Base-by-base conservation (phyloP, 495 filamentous ascomycete species). In the Podospora anserina region DNA sequence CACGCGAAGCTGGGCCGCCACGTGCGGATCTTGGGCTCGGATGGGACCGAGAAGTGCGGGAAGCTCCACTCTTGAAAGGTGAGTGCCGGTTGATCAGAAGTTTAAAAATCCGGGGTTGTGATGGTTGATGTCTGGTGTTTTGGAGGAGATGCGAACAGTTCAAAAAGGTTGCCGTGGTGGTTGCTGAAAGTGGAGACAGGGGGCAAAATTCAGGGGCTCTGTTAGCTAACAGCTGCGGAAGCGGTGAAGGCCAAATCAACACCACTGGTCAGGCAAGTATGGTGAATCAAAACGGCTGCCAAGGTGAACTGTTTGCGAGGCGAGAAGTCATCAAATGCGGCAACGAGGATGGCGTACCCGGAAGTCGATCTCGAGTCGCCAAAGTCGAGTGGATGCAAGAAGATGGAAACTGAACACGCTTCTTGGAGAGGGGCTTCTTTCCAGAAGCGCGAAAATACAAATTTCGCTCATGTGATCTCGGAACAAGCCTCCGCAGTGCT, bases 391-490 rank as follows among this genome's bases (percentile, higher is more conserved):
- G 53, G 27, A 57, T 56, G 32, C 26, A 39, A 23, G 20, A 16
- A 20, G 15, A 57, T 54, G 56, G 64, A 30, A 64, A 28, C 66
- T 57, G 56, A 4, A 39, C 19, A 49, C 56, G 28, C 26, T 67
- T 30, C 61, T 32, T 32, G 19, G 23, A 32, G 65, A 68, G 69
- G 62, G 69, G 57, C 6, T 18, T 49, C 20, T 16, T 49, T n/a
- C 32, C 18, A 7, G n/a, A 19, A n/a, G 28, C 26, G 44, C 20
- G 28, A 66, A 39, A 63, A 58, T 13, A 44, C 69, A 70, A 49
- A 68, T 63, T 68, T 71, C 62, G 69, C 66, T 71, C 69, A 71
- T 68, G 66, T 71, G 69, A 71, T 63, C 68, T 70, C 66, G 68
- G 66, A 63, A 64, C 27, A 30, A 20, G 57, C 55, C 69, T 71